These are phyloP conservation scores for Phytophthora colocasiae DNA, from an alignment of 352 stramenopile genomes.

Conservation along the genomic window DNA sequence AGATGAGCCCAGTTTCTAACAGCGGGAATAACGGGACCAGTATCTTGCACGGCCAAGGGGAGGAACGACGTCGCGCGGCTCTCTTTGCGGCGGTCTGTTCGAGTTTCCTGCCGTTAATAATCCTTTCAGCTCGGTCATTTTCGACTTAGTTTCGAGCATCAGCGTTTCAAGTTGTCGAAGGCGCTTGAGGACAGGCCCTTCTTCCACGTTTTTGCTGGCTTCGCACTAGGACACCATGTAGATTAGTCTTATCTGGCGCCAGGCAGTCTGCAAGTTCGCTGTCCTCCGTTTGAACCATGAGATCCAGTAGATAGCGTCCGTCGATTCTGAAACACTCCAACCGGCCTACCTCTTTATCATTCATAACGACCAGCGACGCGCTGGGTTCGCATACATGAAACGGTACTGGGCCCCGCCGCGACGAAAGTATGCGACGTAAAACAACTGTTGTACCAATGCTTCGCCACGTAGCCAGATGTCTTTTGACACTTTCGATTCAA, in stretches of 20 bases:
- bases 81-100: background rate
- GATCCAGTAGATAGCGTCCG: constrained; percentile 16
- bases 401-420: constrained; percentile 8
- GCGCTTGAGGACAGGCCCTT: constrained; percentile 12
- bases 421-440: constrained; percentile 15
- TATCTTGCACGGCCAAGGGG: background rate
- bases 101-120: background rate
- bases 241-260: constrained; percentile 12
- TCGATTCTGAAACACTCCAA: constrained; percentile 26
- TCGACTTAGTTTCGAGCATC: constrained; percentile 1
- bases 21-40: background rate
- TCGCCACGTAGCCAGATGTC: constrained; percentile 4
- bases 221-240: constrained; percentile 22
- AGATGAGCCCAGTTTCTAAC: constrained; percentile 9
- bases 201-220: background rate
- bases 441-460: constrained; percentile 16
- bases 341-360: constrained; percentile 27
- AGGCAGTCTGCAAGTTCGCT: constrained; percentile 17
- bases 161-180: constrained; percentile 13
- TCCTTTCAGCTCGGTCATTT: background rate
- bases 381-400: constrained; percentile 11
- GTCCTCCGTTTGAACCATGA: constrained; percentile 7
- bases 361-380: constrained; percentile 10
- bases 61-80: no score
- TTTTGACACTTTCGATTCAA: background rate